Percentiles rank a stretch among this genome's conserved stretches.
phyloP scores from a whole-genome alignment of 2,329 filamentous ascomycete genomes.

The Pestalotiopsis sp. region DNA sequence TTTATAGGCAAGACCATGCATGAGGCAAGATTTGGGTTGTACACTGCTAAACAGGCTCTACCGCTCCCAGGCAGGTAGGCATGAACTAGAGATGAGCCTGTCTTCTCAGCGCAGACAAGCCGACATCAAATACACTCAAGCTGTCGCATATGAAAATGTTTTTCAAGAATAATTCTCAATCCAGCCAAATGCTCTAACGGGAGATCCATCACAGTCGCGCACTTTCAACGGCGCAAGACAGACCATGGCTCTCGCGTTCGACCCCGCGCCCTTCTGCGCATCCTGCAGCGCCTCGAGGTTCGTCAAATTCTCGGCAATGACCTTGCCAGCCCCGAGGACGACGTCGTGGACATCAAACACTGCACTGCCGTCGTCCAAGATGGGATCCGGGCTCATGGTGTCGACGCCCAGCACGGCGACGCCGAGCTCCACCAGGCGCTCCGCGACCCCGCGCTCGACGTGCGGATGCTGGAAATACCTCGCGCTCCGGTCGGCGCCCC shows the following conservation, averaged over 20 bases:
- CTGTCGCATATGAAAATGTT: no score
- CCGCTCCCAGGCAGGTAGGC: no score
- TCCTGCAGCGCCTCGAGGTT: neutral
- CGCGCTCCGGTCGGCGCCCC: neutral
- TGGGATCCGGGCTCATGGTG: slow-evolving; percentile 5
- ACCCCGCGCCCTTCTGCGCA: neutral
- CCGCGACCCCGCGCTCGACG: neutral
- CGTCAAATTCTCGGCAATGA: slow-evolving; percentile 5
- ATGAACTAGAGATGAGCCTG: no score
- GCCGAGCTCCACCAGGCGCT: slow-evolving; percentile 5
- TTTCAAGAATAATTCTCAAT: neutral
- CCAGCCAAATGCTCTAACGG: neutral
- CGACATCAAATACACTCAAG: no score
- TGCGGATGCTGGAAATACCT: slow-evolving; percentile 5
- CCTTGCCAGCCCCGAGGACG: neutral
- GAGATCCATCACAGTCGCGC: neutral
- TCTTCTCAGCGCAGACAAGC: no score
- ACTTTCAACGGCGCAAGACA: slow-evolving; percentile 1
- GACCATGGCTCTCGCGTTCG: neutral
- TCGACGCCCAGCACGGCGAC: slow-evolving; percentile 1
- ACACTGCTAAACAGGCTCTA: no score
- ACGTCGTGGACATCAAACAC: neutral
- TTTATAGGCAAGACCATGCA: no score
- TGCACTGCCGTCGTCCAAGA: neutral
- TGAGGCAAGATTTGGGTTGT: no score